Base-by-base conservation (phyloP, 768 basidiomycete genomes). In the Candolleomyces eurysporus region DNA sequence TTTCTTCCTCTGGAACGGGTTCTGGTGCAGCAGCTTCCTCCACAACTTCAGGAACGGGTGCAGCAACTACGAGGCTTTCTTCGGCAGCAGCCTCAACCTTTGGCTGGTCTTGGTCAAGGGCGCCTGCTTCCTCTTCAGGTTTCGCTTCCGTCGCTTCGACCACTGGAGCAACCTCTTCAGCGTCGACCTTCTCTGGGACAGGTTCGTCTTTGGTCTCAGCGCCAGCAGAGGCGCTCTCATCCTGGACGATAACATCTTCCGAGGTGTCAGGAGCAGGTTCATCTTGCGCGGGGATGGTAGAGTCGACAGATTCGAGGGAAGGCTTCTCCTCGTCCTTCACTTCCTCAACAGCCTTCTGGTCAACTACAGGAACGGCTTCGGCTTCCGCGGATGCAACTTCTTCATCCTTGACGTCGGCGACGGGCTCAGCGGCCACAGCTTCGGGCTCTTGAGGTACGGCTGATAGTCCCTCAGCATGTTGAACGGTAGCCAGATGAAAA, bases 321-420 rank as follows among this genome's bases (percentile, higher is more conserved):
- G 39, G 14, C 43, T 42, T 48, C 32, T 57, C 53, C 19, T 40
- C 42, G 48, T 63, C 57, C 36, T 57, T 52, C 7, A 63, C 40
- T 9, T 57, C n/a, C 46, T 22, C 48, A 39, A 36, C 30, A 17
- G 40, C 62, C 19, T 43, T 22, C 17, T 43, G 30, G 9, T 26
- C 58, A 16, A 52, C 48, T 14, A 40, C 52, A 7, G 58, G 48
- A 0, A 52, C 58, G n/a, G 58, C 61, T 7, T 52, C 57, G 39
- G 52, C 61, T 45, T 58, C 49, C 5, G 14, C 19, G 7, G 36
- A 43, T 16, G 58, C 50, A 48, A 53, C 22, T 4, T 4, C 58
- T 36, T 63, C 62, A 11, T 36, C 36, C 1, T 36, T 36, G 36
- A 11, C 6, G 39, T 40, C 52, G 32, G 21, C 51, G 50, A 21